Evolutionary conservation across 1,284 basidiomycete genomes (phyloP), one percentile per base, ranked within the genome.

Genomic region (Phylloboletellus chloephorus): DNA sequence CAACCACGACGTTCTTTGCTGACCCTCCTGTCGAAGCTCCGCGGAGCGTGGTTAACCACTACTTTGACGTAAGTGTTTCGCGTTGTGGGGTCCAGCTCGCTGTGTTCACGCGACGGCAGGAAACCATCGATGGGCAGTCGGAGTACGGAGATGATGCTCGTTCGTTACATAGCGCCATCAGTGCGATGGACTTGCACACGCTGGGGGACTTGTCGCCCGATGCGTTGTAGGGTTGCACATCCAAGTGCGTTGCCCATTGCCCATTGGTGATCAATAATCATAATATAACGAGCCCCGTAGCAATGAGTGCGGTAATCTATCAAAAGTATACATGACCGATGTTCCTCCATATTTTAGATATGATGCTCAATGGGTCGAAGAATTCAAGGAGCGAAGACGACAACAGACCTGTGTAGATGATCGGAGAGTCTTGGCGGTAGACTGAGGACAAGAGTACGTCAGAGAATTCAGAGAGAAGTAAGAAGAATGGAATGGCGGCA

Each of bases 11-110:
- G 2, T n/a, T 35, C 12, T 12, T 39, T 25, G 15, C 7, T 52
- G 19, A 50, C 28, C 15, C 25, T 40, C 21, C 20, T 45, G 32
- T 43, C 60, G 41, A 64, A 86, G 91, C 94, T 21, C 94, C 94
- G 43, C 76, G 91, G 46, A 85, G 83, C 52, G 73, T 94, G 30
- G 88, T 89, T 21, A 76, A 83, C 51, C 92, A 96, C 63, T 98
- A 95, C 73, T 98, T 98, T 65, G 90, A 93, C 62, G 91, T 84
- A 44, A 49, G 80, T 67, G 33, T 29, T 12, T 10, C 12, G 4
- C 34, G 35, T 19, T 33, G n/a, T 29, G 13, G 22, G 21, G 22
- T 23, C 28, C 20, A 7, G 25, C 21, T 22, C 35, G 12, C 24
- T 32, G 43, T 52, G 43, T 50, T 47, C 16, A 53, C 16, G 20